phyloP scores from a whole-genome alignment of 441 rosid species.

The Codiaeum variegatum region DNA sequence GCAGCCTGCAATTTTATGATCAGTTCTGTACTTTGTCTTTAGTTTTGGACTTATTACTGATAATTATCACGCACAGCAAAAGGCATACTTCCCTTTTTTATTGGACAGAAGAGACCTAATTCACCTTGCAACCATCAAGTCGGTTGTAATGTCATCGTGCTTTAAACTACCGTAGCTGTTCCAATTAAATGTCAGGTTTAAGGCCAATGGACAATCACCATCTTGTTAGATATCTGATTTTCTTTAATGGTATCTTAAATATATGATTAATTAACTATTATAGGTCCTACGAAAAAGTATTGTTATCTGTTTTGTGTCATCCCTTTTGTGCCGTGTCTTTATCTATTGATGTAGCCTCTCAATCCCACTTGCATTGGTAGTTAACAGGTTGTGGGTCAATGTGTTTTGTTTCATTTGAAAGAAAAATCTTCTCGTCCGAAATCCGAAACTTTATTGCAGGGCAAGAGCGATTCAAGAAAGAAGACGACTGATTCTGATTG shows the following conservation, averaged over 20 bases:
- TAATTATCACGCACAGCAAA: background rate
- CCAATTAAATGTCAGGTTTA: background rate
- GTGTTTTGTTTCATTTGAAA: background rate
- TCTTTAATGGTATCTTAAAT: background rate
- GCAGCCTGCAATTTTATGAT: background rate
- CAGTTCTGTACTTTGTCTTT: background rate
- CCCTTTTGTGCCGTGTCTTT: background rate
- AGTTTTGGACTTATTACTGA: background rate
- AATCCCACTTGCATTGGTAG: background rate
- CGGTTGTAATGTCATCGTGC: background rate
- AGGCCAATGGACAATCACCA: background rate
- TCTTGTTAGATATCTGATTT: background rate
- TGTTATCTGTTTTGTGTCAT: background rate
- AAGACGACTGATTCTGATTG: background rate
- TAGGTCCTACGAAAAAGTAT: constrained; percentile 12
- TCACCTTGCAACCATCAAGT: background rate
- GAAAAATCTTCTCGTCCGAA: background rate
- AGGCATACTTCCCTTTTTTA: background rate
- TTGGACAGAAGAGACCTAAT: background rate
- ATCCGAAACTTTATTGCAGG: constrained; percentile 1
- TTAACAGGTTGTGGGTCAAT: constrained; percentile 4
- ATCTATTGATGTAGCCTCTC: background rate
- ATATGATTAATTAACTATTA: background rate
- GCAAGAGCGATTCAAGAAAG: background rate
- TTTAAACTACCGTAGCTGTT: background rate